Evolutionary conservation across 345 rosid genomes (phyloP).

Genomic region (Eucalyptus curtisii): DNA sequence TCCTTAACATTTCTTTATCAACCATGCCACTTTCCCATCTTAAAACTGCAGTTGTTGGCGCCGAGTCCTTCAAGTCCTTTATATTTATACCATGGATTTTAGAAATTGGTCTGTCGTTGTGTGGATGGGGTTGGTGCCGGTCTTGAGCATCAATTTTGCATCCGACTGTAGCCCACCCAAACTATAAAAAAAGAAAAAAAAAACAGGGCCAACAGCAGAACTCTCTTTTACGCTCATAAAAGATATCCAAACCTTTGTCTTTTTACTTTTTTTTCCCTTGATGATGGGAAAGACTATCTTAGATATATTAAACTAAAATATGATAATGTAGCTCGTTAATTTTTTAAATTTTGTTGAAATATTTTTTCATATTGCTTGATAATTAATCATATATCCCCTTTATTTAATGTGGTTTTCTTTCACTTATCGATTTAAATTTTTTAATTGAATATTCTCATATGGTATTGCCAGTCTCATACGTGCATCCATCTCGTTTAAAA

Average conservation of each 20-base stretch:
- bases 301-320: neutral
- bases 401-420: neutral
- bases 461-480: accelerated
- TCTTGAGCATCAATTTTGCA: neutral
- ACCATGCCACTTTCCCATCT: neutral
- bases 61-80: neutral
- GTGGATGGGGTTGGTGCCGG: neutral
- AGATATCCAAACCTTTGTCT: neutral
- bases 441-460: accelerated
- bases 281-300: neutral
- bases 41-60: neutral
- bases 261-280: neutral
- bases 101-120: neutral
- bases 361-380: accelerated
- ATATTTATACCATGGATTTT: neutral
- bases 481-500: neutral
- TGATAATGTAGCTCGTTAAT: neutral
- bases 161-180: neutral
- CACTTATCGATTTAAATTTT: neutral
- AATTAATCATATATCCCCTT: accelerated
- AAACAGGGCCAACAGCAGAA: neutral
- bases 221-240: neutral
- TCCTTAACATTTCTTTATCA: neutral
- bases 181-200: neutral
- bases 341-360: neutral